phyloP scores from a whole-genome alignment of 2,329 filamentous ascomycete genomes.

The Fusarium circinatum region DNA sequence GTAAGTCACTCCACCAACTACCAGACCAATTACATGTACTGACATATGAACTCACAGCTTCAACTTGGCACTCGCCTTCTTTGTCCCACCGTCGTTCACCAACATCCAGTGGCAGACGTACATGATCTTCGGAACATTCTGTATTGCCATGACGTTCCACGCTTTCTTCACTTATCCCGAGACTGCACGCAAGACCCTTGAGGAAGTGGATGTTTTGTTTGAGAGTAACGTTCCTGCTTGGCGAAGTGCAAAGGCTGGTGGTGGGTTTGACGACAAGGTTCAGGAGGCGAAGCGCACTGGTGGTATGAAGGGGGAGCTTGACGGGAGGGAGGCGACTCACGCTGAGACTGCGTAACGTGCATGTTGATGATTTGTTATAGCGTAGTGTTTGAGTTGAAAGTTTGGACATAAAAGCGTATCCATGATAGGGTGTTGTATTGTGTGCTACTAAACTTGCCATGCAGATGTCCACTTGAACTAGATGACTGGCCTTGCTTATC shows the following conservation, averaged over 20 bases:
- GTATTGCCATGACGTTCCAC: conserved; percentile 55
- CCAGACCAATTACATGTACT: neutral
- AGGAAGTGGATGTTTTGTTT: conserved; percentile 40
- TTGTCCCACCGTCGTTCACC: conserved; percentile 51
- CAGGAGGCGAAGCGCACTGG: conserved; percentile 34
- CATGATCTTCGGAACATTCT: conserved; percentile 56
- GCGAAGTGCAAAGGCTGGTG: conserved; percentile 25
- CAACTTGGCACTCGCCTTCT: conserved; percentile 54
- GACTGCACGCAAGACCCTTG: conserved; percentile 52
- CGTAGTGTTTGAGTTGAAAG: neutral
- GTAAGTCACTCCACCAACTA: conserved; percentile 28
- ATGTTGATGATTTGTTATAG: neutral
- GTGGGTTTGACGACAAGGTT: conserved; percentile 29
- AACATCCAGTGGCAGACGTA: conserved; percentile 63
- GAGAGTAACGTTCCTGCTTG: conserved; percentile 38
- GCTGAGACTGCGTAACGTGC: conserved; percentile 20
- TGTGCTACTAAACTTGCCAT: too few relatives aligned
- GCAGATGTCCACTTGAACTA: too few relatives aligned
- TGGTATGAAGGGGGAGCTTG: conserved; percentile 31
- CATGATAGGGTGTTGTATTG: too few relatives aligned
- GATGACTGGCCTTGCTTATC: too few relatives aligned
- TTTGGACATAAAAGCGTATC: neutral
- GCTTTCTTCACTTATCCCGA: conserved; percentile 66
- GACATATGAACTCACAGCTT: conserved; percentile 39
- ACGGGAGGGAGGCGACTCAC: conserved; percentile 29